Base-by-base conservation (phyloP, 1,139 yeast genomes). In the Debaryomycetaceae sp. region DNA sequence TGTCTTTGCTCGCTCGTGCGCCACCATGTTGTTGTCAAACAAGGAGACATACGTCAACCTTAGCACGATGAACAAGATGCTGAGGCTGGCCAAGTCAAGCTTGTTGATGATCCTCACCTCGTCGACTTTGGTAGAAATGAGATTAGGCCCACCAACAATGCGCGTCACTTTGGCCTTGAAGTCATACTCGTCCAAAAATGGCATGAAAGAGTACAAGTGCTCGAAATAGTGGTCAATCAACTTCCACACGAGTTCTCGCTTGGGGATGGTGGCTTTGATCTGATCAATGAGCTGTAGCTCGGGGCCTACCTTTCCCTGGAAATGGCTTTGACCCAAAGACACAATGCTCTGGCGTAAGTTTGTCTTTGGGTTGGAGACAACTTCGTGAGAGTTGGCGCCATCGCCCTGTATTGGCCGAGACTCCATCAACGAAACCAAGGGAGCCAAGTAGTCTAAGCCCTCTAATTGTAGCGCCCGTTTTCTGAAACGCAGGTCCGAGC, bases 141-240 rank as follows among this genome's bases (percentile, higher is more conserved):
- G 33, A 18, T 38, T 29, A 5, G 31, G 36, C 4, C 43, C 39
- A 2, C 56, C 56, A 4, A 51, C 35, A 9, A 57, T 43, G 27
- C 48, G 45, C 3, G 35, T 31, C 22, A 61, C 34, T 5, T 54
- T 41, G 3, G 28, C 31, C 20, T 40, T 46, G 27, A 56, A 51
- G 22, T 51, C 51, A 8, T 34, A 39, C 40, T 75, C 78, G 46
- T 75, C 79, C 16, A 75, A 35, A 23, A 70, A 58, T 2, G 81
- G 80, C 34, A 71, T 56, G 25, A 61, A 64, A 1, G 78, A 75
- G 41, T 73, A 71, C 4, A 72, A 53, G 12, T 53, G 49, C 16
- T 48, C 48, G 48, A 75, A 72, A 39, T 67, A 75, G 26, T 62
- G 45, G 29, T 45, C 45, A 7, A 56, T 36, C 14, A 53, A 38